phyloP scores from a whole-genome alignment of 1,139 yeast genomes.

The Geotrichum aggregatum region DNA sequence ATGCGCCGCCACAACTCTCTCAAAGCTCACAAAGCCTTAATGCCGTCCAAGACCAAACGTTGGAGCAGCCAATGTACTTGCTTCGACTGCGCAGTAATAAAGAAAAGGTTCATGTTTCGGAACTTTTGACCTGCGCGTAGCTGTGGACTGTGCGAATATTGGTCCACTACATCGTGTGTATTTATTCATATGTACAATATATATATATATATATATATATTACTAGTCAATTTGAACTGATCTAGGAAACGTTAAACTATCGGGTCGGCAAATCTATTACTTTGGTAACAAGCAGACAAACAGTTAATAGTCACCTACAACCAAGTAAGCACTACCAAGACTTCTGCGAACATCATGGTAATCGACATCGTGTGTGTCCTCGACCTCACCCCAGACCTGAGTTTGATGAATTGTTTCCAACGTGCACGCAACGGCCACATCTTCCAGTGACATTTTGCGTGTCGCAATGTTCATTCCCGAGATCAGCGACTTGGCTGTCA shows the following conservation, averaged over 20 bases:
- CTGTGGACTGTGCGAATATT: no score
- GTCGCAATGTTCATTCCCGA: constrained; percentile 49
- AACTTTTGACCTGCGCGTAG: constrained; percentile 23
- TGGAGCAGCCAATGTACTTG: constrained; percentile 29
- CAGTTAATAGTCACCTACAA: constrained; percentile 38
- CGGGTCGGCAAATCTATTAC: no score
- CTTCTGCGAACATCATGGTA: constrained; percentile 82
- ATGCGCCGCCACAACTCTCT: no score
- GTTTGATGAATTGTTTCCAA: constrained; percentile 83
- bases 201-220: not conserved
- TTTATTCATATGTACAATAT: not conserved
- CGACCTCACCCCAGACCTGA: constrained; percentile 94
- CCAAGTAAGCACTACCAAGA: constrained; percentile 73
- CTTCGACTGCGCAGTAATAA: constrained; percentile 35
- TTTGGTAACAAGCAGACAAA: not conserved
- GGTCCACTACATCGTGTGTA: no score
- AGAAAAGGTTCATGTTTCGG: constrained; percentile 31
- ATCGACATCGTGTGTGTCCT: constrained; percentile 96
- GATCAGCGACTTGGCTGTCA: constrained; percentile 79
- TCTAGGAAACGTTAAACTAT: no score
- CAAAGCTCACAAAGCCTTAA: no score
- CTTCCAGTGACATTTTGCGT: constrained; percentile 51
- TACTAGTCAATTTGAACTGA: no score
- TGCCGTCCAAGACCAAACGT: no score
- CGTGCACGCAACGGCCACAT: constrained; percentile 71